These are phyloP conservation scores for Kwoniella sp. DNA, from an alignment of 768 basidiomycete species.

Conservation along the genomic window DNA sequence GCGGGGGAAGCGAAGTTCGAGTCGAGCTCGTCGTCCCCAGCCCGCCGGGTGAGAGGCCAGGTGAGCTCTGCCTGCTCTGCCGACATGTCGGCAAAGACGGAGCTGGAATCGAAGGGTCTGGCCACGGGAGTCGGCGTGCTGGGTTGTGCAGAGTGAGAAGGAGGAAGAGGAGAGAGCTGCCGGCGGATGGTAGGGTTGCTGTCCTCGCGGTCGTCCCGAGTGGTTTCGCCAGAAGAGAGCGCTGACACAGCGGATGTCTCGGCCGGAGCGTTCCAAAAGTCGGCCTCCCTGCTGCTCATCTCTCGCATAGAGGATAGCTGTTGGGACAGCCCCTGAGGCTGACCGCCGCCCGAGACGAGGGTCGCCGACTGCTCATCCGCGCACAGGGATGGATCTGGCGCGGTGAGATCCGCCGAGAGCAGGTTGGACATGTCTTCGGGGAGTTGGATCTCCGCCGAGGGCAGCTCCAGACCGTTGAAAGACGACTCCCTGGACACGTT, in stretches of 20 bases:
- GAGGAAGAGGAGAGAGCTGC: conserved; percentile 19
- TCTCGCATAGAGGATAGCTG: conserved; percentile 1
- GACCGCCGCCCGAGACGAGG: neutral
- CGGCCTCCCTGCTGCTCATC: conserved; percentile 3
- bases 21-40: conserved; percentile 1
- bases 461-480: conserved; percentile 23
- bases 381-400: conserved; percentile 4
- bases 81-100: conserved; percentile 46
- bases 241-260: neutral
- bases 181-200: conserved; percentile 30
- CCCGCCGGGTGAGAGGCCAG: conserved; percentile 30
- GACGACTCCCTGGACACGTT: conserved; percentile 18
- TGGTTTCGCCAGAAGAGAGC: neutral
- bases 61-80: conserved; percentile 42
- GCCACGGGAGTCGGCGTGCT: conserved; percentile 8
- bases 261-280: neutral
- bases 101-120: conserved; percentile 16
- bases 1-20: neutral
- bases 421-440: conserved; percentile 43
- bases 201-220: neutral
- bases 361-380: conserved; percentile 1
- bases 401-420: conserved; percentile 22
- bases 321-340: neutral
- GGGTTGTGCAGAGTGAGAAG: neutral
- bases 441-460: conserved; percentile 21